These are phyloP conservation scores for Suillus spraguei DNA, from an alignment of 768 basidiomycete genomes.

Conservation along the genomic window DNA sequence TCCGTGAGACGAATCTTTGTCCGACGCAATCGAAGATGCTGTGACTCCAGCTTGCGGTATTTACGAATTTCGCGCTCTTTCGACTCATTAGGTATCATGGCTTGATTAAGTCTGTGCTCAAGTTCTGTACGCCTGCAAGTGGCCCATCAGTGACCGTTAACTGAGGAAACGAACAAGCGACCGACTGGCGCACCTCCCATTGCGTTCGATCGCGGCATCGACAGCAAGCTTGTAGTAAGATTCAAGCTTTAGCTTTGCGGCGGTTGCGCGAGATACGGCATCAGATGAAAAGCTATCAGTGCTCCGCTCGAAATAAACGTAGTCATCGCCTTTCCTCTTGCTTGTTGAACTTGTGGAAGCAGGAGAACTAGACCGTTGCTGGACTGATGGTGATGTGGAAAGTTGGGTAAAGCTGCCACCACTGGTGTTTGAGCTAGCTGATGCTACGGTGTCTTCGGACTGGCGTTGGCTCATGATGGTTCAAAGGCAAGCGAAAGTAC, in stretches of 20 bases:
- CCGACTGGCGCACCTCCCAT: conserved; percentile 69
- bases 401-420: conserved; percentile 5
- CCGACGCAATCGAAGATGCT: conserved; percentile 87
- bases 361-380: conserved; percentile 33
- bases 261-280: conserved; percentile 86
- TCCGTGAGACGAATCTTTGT: conserved; percentile 93
- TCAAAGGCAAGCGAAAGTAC: conserved; percentile 11
- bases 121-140: conserved; percentile 78
- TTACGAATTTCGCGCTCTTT: conserved; percentile 89
- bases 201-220: conserved; percentile 93
- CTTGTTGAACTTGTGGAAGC: conserved; percentile 31
- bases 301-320: conserved; percentile 95
- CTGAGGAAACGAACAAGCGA: conserved; percentile 9
- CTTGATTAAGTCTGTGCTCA: conserved; percentile 81
- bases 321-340: conserved; percentile 47
- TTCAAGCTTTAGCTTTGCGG: conserved; percentile 95
- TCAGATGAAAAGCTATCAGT: conserved; percentile 82
- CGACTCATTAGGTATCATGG: conserved; percentile 71
- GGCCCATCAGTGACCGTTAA: conserved; percentile 11
- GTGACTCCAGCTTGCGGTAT: conserved; percentile 84
- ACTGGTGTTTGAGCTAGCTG: not conserved
- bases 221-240: conserved; percentile 99
- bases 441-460: conserved; percentile 23
- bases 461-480: conserved; percentile 33
- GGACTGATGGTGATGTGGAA: conserved; percentile 20